These are phyloP conservation scores for Penicillium odoratum DNA, from an alignment of 495 filamentous ascomycete genomes.

Conservation along the genomic window DNA sequence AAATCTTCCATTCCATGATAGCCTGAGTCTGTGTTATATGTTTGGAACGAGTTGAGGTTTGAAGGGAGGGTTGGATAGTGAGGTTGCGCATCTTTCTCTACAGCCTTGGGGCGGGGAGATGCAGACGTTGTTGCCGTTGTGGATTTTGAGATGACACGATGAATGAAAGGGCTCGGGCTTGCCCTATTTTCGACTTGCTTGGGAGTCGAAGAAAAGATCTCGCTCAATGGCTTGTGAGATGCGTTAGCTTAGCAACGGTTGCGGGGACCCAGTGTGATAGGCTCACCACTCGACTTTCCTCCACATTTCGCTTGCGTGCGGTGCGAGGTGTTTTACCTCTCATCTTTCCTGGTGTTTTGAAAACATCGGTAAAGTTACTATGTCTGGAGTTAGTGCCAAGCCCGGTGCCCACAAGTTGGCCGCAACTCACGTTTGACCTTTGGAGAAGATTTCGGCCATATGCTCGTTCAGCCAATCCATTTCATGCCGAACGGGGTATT, in stretches of 20 bases:
- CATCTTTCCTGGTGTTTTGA: conserved; percentile 95
- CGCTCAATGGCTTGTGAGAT: conserved; percentile 67
- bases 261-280: not conserved
- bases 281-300: conserved; percentile 66
- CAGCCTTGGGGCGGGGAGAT: conserved; percentile 24
- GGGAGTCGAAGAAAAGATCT: conserved; percentile 70
- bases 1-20: conserved; percentile 75
- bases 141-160: conserved; percentile 38
- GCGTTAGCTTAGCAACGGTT: conserved; percentile 19
- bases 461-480: conserved; percentile 96
- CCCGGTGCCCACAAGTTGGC: conserved; percentile 6
- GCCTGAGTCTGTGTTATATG: conserved; percentile 67
- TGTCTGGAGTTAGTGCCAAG: conserved; percentile 35
- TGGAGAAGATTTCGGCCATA: conserved; percentile 89
- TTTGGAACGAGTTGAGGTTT: conserved; percentile 42
- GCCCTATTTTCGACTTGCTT: conserved; percentile 40
- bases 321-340: conserved; percentile 92
- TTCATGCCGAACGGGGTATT: conserved; percentile 85
- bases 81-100: conserved; percentile 24
- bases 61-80: conserved; percentile 37
- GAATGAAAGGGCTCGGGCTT: conserved; percentile 34
- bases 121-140: conserved; percentile 17
- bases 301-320: conserved; percentile 63
- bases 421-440: conserved; percentile 72
- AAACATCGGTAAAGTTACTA: conserved; percentile 85